Evolutionary conservation across 2,329 filamentous ascomycete genomes (phyloP), one percentile per base, ranked within the genome.

Genomic region (Hypomyces rosellus): DNA sequence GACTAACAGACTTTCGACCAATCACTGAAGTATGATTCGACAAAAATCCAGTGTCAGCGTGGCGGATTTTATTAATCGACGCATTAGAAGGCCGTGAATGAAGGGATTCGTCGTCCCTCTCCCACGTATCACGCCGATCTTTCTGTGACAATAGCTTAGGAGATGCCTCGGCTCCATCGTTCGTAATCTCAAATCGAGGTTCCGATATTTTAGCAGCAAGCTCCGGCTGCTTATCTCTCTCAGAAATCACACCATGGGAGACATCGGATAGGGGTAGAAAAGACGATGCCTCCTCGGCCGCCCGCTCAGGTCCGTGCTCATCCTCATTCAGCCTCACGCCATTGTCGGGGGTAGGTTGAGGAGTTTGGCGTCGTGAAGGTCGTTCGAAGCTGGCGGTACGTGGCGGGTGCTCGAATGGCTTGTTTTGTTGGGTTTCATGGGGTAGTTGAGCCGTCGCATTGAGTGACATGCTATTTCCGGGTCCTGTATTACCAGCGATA

Each of bases 211-310:
- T 77, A 46, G 79, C 72, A 16, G 74, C 69, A 9, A 78, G 78
- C 2, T 85, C 83, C 50, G 79, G 66, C 1, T 80, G 81, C 50
- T 41, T 76, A 54, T 88, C 85, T 55, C 88, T 85, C 47, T 80
- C 80, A 8, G 25, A 30, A 11, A 2, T 30, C 64, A 85, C 75
- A 5, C 85, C 81, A 61, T 80, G 85, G 64, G 92, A 91, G 39
- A 91, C 85, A 57, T 95, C 88, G 12, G 85, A 80, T 2, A 89
- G 87, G 36, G 86, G 77, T 50, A 89, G 75, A 57, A 92, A 84
- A 0, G 83, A 77, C 16, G 80, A 67, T 1, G 80, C 64, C 57
- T 83, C 84, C 45, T 53, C 53, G 30, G 51, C 39, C 5, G 53
- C 14, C 5, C 46, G n/a, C 6, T 13, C 22, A 18, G 48, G 15